Percentiles rank a stretch among this genome's conserved stretches.
Conservation (phyloP, 352 stramenopile species). For the Globisporangium orthogonon region DNA sequence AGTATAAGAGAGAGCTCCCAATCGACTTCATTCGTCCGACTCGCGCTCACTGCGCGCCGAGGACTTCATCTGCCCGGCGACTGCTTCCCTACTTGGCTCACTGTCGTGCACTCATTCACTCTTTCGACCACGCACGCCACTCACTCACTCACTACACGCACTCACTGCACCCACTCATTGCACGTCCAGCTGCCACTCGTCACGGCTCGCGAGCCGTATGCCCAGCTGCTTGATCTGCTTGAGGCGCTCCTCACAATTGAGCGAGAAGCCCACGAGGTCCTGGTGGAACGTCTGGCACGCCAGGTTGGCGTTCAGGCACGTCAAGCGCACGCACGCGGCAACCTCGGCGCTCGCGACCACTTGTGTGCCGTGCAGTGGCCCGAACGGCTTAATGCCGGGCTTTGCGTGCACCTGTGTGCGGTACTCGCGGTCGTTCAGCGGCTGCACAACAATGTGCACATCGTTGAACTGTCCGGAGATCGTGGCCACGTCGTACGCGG, state of each 20-base stretch:
- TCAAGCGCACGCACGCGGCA: conserved; percentile 64
- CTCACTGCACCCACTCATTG: not conserved
- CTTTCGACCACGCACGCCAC: not conserved
- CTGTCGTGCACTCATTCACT: not conserved
- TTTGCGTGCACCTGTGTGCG: conserved; percentile 72
- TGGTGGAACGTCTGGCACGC: conserved; percentile 82
- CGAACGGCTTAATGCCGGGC: conserved; percentile 62
- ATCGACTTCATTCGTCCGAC: conserved; percentile 1
- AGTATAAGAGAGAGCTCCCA: not conserved
- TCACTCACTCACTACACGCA: not conserved
- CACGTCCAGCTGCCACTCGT: conserved; percentile 47
- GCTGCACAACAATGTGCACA: conserved; percentile 84
- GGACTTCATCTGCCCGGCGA: not conserved
- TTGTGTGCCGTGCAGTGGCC: conserved; percentile 66
- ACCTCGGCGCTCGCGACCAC: conserved; percentile 57
- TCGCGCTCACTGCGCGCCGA: too few relatives aligned
- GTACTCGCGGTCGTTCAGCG: conserved; percentile 68
- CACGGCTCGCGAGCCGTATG: conserved; percentile 35
- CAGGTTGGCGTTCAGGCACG: conserved; percentile 78
- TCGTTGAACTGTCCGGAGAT: conserved; percentile 84
- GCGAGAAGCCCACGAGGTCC: conserved; percentile 67
- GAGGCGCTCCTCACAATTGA: conserved; percentile 78
- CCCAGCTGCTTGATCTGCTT: conserved; percentile 87
- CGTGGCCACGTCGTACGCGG: conserved; percentile 68
- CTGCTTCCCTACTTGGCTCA: too few relatives aligned